Evolutionary conservation across 257 asterid species (phyloP), one percentile per base, ranked within the genome.

Genomic region (Scutellaria baicalensis): DNA sequence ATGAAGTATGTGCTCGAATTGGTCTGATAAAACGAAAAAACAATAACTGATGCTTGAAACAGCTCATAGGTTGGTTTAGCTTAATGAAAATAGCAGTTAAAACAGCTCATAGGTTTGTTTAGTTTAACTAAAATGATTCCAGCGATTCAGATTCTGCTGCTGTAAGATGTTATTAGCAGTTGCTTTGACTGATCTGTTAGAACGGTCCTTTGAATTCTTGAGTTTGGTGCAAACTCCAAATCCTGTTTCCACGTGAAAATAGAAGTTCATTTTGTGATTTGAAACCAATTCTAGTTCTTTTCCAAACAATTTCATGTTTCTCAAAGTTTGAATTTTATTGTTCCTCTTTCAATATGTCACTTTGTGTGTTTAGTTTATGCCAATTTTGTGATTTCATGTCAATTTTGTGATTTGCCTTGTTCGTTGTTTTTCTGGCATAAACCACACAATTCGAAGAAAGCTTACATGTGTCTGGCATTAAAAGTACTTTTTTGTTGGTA

Each of bases 341-440:
- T 44, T 66, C n/a, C 8, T 27, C 9, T 38, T 54, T 59, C 10
- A 6, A 38, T 43, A n/a, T 36, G 9, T 17, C 49, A 20, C 9
- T 38, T 2, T 4, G 48, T 17, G 60, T 42, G 5, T 54, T 17
- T 51, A 17, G 66, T 39, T 59, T 60, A 43, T 66, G 51, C 42
- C 50, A n/a, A n/a, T n/a, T n/a, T n/a, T n/a, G n/a, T n/a, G n/a
- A n/a, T n/a, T n/a, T n/a, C n/a, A n/a, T n/a, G n/a, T n/a, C n/a
- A n/a, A n/a, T n/a, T n/a, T 64, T 51, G 71, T 31, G 62, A 45
- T 56, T 44, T 43, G 39, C 39, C 5, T 8, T 42, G 56, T 38
- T 58, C 42, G 42, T 58, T 68, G 74, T 69, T 66, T 71, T 49
- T 54, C 65, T 51, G 42, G 70, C 50, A 8, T 43, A 50, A 21